Evolutionary conservation across 2,329 filamentous ascomycete genomes (phyloP), one percentile per base, ranked within the genome.

Genomic region (Septoria linicola): DNA sequence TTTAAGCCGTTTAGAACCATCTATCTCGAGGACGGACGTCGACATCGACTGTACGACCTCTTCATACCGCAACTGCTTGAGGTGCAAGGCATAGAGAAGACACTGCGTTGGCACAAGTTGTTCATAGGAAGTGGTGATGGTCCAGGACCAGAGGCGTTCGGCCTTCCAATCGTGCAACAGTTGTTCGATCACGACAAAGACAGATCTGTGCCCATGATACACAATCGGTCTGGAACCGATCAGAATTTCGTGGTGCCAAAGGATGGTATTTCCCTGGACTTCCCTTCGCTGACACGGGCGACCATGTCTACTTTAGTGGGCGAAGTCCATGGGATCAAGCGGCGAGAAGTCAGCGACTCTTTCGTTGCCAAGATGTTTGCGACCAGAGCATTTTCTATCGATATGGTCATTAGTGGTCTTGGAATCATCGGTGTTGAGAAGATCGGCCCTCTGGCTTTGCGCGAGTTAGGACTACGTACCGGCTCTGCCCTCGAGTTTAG

Each of bases 281-380:
- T 50, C 25, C 55, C 48, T 6, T 31, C 54, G 16, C 34, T 63
- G 40, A 63, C 59, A 13, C 57, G 64, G 14, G 55, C 58, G 3
- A 41, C 50, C 8, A 64, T 67, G 63, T 64, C 61, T 21, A 51
- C 54, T 6, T 35, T 65, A 13, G 53, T 67, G n/a, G 73, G 73
- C 13, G 69, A 72, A 30, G 71, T 66, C 4, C 69, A 72, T 48
- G 64, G 74, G 21, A 70, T 72, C 46, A 71, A 70, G 25, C 69
- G 71, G n/a, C 73, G 75, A 31, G 66, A 71, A 32, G 68, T 77
- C 40, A 85, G 81, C 62, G 88, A 93, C 66, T 71, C 75, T 0
- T 78, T 95, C 23, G 85, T 87, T 14, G 87, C 90, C n/a, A 81
- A 84, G 57, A 83, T 89, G 73, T 91, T 96, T 66, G 90, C 90